Evolutionary conservation across 2,329 filamentous ascomycete genomes (phyloP), one percentile per base, ranked within the genome.

Genomic region (Aciculosporium take): DNA sequence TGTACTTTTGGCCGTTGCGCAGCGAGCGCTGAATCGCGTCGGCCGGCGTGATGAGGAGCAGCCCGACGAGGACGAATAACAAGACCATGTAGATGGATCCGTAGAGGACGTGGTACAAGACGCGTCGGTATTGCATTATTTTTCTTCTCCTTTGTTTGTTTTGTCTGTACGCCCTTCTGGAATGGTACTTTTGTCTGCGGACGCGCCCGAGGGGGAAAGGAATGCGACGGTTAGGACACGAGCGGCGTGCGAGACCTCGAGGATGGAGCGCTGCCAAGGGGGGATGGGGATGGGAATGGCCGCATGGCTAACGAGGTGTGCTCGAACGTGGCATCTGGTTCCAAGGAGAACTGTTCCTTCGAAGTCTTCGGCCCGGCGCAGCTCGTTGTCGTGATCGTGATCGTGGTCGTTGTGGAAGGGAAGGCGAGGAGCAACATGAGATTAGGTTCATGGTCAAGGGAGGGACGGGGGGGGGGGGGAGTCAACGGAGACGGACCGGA

Each of bases 1-100:
- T 91, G 59, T 84, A 84, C 39, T 77, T 66, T 51, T 86, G 80
- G 39, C 65, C 52, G 42, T 75, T 78, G 27, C 65, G 59, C 43
- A 83, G 72, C 39, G 84, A 82, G 58, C 91, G 84, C 57, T 80
- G 80, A 59, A 95, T 81, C 44, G 79, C 68, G 54, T 95, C 87
- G 55, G 72, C 79, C 1, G 88, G 88, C 0, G 85, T 85, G 49
- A 93, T 71, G 53, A 89, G 71, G 32, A 94, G 71, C 42, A 95
- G 72, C 42, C 73, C 71, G 51, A 84, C 60, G 28, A 88, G 74
- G 52, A 93, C 56, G 52, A 89, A 60, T 58, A 81, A 81, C 54
- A 95, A 71, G 52, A 87, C 60, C 45, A 79, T 74, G 61, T 94
- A 96, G 49, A 81, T 71, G 37, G 76, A 76, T 56, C 73, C 79